Evolutionary conservation across 2,329 filamentous ascomycete genomes (phyloP), one percentile per base, ranked within the genome.

Genomic region (Colletotrichum orbiculare): DNA sequence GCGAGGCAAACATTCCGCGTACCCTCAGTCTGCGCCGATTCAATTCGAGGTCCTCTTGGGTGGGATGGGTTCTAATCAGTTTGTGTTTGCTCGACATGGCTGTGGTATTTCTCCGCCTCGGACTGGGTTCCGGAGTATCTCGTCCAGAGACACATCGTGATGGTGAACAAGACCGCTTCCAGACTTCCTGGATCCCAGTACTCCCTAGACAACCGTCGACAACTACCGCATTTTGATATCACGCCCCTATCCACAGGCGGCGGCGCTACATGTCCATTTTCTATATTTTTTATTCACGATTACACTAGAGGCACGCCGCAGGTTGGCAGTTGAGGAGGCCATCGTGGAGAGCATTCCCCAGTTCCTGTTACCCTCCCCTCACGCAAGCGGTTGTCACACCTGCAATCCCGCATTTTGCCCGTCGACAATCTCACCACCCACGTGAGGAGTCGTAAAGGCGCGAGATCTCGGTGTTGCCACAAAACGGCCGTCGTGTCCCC

Each of bases 71-170:
- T 25, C 25, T 25, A 17, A 17, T 17, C 15, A 4, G 25, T 25
- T 25, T 25, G 25, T 5, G 4, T 25, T 25, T 25, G 25, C 25
- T 25, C 25, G 25, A 25, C 25, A 25, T 25, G 25, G 4, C 25
- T 25, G 25, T 25, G 35, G 38, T 37, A 45, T 50, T 49, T 54
- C 49, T 60, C 55, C 56, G 48, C 55, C 10, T 45, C n/a, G 45
- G 43, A 43, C 10, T 34, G 33, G 25, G 25, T 25, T 15, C 7
- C 43, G 45, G 45, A 34, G 54, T 57, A 8, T 50, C 49, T 39
- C 15, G 10, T 54, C 9, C 47, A 7, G 37, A 25, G 41, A 43
- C 15, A 35, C 37, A 41, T 34, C 15, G 11, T 33, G 12, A 6
- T n/a, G 4, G 33, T 41, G 1, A 15, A 11, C n/a, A 9, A 39